These are phyloP conservation scores for Fistulinella prunicolor DNA, from an alignment of 768 basidiomycete species.

Conservation along the genomic window DNA sequence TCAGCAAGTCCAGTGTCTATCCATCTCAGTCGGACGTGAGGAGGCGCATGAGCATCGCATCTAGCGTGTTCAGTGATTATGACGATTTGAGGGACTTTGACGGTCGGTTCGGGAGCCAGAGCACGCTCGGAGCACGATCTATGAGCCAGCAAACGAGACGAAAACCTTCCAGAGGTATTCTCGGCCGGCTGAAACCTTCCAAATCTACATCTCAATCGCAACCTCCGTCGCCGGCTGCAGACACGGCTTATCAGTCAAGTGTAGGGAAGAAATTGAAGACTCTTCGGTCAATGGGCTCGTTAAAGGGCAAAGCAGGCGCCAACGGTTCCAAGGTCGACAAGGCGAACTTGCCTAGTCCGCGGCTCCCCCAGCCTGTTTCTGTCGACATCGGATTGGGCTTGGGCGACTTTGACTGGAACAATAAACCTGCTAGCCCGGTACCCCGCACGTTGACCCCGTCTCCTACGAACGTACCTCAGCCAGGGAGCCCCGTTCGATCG, in stretches of 20 bases:
- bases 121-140: constrained; percentile 57
- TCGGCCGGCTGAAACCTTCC: constrained; percentile 54
- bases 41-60: constrained; percentile 68
- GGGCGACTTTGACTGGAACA: constrained; percentile 53
- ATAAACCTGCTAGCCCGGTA: constrained; percentile 15
- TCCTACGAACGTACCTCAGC: constrained; percentile 13
- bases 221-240: constrained; percentile 43
- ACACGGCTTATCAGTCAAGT: constrained; percentile 32
- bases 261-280: constrained; percentile 61
- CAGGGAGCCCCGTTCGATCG: constrained; percentile 21
- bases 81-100: constrained; percentile 87
- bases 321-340: constrained; percentile 31
- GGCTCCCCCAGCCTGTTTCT: constrained; percentile 49
- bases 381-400: constrained; percentile 58
- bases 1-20: constrained; percentile 24
- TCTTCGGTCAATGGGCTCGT: constrained; percentile 77
- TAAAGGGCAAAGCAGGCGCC: constrained; percentile 49
- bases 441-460: constrained; percentile 19
- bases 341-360: constrained; percentile 47
- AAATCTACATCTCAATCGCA: constrained; percentile 42
- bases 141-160: constrained; percentile 40
- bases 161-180: constrained; percentile 66
- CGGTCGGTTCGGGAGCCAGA: constrained; percentile 78
- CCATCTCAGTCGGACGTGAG: constrained; percentile 36
- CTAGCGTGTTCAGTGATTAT: constrained; percentile 78